Base-by-base conservation (phyloP, 1,284 basidiomycete species). In the Microbotryum scabiosae region DNA sequence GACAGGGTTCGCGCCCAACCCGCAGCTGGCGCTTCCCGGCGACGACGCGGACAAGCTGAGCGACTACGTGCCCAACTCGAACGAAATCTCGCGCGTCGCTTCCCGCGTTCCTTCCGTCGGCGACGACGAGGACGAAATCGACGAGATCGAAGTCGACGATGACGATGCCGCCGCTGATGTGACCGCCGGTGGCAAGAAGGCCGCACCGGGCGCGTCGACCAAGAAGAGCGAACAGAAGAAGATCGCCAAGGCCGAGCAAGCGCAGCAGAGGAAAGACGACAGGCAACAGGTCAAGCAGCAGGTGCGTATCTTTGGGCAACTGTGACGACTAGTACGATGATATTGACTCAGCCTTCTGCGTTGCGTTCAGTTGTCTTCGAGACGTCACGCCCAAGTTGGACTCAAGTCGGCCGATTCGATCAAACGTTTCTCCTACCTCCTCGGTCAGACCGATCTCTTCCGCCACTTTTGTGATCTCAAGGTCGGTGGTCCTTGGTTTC, bases 391-490 rank as follows among this genome's bases (percentile, higher is more conserved):
- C 25, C 64, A 68, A 49, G 57, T 60, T 0, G 45, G 60, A 6
- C 66, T 66, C 60, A 66, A 94, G 89, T 82, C 91, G 41, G 78
- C 88, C n/a, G 92, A 96, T 72, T 89, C 90, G 36, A 87, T 96
- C 69, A 97, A 96, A 76, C 85, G 90, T 16, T 97, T 96, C 75
- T 90, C 88, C 9, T 96, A 94, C 75, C 82, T 97, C 20, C 82
- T 97, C 0, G 93, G 92, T 8, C 91, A 97, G 75, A 97, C 91
- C 0, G 93, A 97, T 69, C 79, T 96, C 20, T 97, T 97, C 79
- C 88, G 90, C 70, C 92, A 96, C 74, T 97, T 97, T 71, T 88
- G 94, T 9, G 89, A 94, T 73, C 86, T 94, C 76, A 93, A 94
- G 81, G 89, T 87, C 45, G 10, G 36, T 41, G 1, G 36, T 54